These are phyloP conservation scores for Russula vinacea DNA, from an alignment of 768 basidiomycete genomes.

Conservation along the genomic window DNA sequence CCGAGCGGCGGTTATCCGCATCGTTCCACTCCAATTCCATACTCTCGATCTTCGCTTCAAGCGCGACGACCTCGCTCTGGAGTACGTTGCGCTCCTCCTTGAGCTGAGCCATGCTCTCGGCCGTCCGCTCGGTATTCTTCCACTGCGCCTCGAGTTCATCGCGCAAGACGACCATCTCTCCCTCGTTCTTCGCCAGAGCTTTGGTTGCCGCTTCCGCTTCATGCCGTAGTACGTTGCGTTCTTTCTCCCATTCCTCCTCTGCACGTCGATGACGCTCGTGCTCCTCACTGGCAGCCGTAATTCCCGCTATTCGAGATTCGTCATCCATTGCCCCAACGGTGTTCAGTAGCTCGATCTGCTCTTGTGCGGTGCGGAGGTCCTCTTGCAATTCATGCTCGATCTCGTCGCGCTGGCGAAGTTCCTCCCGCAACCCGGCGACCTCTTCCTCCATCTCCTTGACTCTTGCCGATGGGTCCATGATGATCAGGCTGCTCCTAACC, in stretches of 20 bases:
- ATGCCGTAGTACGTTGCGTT: slow-evolving; percentile 44
- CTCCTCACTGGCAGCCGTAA: slow-evolving; percentile 34
- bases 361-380: slow-evolving; percentile 53
- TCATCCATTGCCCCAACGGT: slow-evolving; percentile 35
- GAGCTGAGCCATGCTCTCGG: slow-evolving; percentile 47
- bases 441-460: slow-evolving; percentile 43
- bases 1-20: slow-evolving; percentile 51
- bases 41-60: slow-evolving; percentile 33
- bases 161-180: slow-evolving; percentile 45
- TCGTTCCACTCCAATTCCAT: slow-evolving; percentile 59
- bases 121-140: slow-evolving; percentile 55
- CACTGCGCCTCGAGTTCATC: slow-evolving; percentile 70
- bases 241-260: slow-evolving; percentile 50
- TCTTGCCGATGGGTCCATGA: slow-evolving; percentile 25
- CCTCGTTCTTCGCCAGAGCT: slow-evolving; percentile 37
- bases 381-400: slow-evolving; percentile 51
- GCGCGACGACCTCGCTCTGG: slow-evolving; percentile 34
- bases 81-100: slow-evolving; percentile 35
- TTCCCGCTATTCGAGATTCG: slow-evolving; percentile 41
- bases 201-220: slow-evolving; percentile 40
- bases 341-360: slow-evolving; percentile 59
- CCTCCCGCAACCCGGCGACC: slow-evolving; percentile 48
- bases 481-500: slow-evolving; percentile 26
- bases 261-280: slow-evolving; percentile 43
- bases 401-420: slow-evolving; percentile 48